Base-by-base conservation (phyloP, 2,329 filamentous ascomycete species). In the Trichoderma sp. region DNA sequence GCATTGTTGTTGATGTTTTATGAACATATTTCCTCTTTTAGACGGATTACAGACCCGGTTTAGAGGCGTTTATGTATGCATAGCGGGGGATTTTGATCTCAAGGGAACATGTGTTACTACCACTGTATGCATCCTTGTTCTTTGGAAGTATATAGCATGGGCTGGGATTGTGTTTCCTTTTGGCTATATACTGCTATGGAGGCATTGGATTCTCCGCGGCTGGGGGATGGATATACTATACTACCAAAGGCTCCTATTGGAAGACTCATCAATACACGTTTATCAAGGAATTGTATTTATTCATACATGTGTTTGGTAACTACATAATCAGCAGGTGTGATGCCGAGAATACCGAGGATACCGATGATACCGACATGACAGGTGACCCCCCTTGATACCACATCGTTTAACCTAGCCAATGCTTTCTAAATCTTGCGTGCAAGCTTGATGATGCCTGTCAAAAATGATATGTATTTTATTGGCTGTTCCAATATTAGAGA, bases 51-150 rank as follows among this genome's bases (percentile, higher is more conserved):
- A 17, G 13, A 25, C 52, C 17, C 52, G 48, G 60, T 37, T 54
- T 64, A 64, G 35, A 64, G 63, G 63, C 63, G 63, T 65, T 57
- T 64, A 27, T 48, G 53, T 57, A n/a, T 65, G 27, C 52, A 35
- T 65, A 45, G 34, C 27, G 42, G 45, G 59, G 35, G 22, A 37
- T 15, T 37, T 50, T 32, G 6, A 32, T n/a, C n/a, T n/a, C 42
- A 50, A 27, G 22, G 56, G n/a, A 19, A 53, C 35, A 32, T 25
- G 37, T n/a, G 45, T 54, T 27, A 19, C 19, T 29, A 25, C 15
- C 37, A 7, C 12, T n/a, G 9, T 15, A 35, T 39, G 56, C 54
- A 42, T 58, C 15, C 17, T n/a, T 52, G 13, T n/a, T 52, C 3
- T 29, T 52, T 52, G 5, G 42, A 48, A 48, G n/a, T 22, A 22